phyloP scores from a whole-genome alignment of 192 early-diverging fungal genomes.

The Spinellus fusiger region DNA sequence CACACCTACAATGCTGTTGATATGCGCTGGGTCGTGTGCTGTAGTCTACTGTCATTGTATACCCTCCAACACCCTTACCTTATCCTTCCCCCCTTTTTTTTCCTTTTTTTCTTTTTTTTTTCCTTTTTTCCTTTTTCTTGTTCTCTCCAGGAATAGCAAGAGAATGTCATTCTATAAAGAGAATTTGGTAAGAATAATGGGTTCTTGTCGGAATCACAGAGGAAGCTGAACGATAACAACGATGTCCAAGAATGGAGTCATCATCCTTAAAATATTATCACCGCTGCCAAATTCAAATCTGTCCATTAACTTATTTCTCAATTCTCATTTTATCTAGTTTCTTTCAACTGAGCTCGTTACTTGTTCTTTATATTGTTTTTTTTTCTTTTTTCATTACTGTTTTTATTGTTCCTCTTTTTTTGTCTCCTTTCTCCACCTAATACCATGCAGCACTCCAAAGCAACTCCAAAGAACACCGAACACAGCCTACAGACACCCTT shows the following conservation, averaged over 20 bases:
- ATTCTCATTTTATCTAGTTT: neutral
- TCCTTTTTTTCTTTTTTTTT: no score
- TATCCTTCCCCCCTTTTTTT: no score
- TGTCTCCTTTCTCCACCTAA: neutral
- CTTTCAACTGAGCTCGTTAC: neutral
- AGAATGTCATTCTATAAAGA: no score
- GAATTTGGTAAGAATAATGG: no score
- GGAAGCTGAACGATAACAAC: constrained; percentile 1
- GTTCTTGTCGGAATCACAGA: neutral
- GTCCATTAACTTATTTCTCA: neutral
- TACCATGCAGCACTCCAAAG: neutral
- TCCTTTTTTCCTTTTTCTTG: no score
- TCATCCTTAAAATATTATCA: neutral
- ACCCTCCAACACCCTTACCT: no score
- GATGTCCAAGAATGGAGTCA: neutral
- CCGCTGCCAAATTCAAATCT: neutral
- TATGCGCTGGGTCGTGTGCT: no score
- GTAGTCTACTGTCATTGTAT: no score
- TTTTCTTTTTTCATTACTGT: neutral
- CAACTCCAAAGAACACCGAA: neutral
- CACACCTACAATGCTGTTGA: no score
- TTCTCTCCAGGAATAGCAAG: no score
- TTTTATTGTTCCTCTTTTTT: constrained; percentile 2
- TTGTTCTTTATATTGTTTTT: neutral
- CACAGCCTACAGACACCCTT: neutral